Base-by-base conservation (phyloP, 1,284 basidiomycete genomes). In the Apiotrichum sp. region DNA sequence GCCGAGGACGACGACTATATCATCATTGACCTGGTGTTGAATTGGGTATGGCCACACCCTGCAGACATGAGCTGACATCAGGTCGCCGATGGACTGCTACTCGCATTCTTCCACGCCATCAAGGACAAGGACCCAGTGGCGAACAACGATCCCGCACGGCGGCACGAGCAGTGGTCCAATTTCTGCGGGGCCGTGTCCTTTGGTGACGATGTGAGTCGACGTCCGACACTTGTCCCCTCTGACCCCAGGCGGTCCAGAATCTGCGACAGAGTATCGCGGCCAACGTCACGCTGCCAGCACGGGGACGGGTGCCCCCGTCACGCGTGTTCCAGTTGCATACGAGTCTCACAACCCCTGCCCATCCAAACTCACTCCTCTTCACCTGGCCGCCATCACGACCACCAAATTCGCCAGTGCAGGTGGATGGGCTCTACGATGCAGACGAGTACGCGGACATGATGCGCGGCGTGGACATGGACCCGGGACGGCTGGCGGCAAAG, bases 51-150 rank as follows among this genome's bases (percentile, higher is more conserved):
- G 63, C 11, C 8, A 32, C 5, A 22, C 11, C 36, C 9, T 6
- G 10, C n/a, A 29, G 38, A 32, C 11, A 4, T 29, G 51, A 3
- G 36, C 51, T 10, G 36, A 34, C 40, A 35, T 22, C 52, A 76
- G 72, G 71, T 90, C 50, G 90, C 89, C 31, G 86, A 93, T 55
- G 88, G 87, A 40, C 81, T 98, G 66, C 86, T 95, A 42, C 81
- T 98, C 13, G 93, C 91, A 69, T 98, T 98, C 80, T 88, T 97
- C 63, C 93, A 98, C 69, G 89, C 92, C 34, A 85, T 87, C 55
- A 65, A 67, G 64, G 80, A 81, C 66, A 76, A 76, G 57, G 75
- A 78, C 44, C 83, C 86, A n/a, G 75, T 76, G 1, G 77, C 77
- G 53, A 92, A 96, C 80, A 92, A 92, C 68, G 88, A 95, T 53